Evolutionary conservation across 2,329 filamentous ascomycete genomes (phyloP).

Genomic region (Xylaria sp.): DNA sequence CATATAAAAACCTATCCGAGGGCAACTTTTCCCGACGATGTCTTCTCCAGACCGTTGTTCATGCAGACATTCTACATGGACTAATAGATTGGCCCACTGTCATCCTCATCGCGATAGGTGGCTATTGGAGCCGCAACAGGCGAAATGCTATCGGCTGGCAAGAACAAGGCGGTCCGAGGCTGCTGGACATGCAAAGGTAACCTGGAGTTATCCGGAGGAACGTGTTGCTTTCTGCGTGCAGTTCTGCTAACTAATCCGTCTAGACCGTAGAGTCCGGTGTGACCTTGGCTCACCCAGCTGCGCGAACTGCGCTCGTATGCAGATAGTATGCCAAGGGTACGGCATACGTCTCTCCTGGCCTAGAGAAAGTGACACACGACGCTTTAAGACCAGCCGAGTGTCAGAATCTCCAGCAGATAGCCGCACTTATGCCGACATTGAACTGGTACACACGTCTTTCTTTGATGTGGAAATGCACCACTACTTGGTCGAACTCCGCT

Average conservation of each 20-base stretch:
- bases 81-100: not conserved
- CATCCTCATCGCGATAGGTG: conserved; percentile 20
- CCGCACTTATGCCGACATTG: not conserved
- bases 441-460: conserved; percentile 32
- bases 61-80: not conserved
- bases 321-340: conserved; percentile 30
- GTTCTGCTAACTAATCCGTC: not conserved
- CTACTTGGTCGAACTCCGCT: conserved; percentile 28
- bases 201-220: not conserved
- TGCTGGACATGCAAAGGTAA: conserved; percentile 39
- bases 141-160: conserved; percentile 16
- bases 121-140: conserved; percentile 38
- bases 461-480: conserved; percentile 35
- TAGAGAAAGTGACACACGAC: conserved; percentile 31
- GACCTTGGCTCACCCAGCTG: conserved; percentile 30
- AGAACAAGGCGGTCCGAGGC: conserved; percentile 25
- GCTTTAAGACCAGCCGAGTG: conserved; percentile 12
- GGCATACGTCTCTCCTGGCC: conserved; percentile 36
- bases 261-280: conserved; percentile 33
- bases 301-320: conserved; percentile 29
- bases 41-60: not conserved
- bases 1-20: not conserved
- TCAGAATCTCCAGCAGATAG: not conserved
- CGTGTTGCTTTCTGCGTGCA: not conserved
- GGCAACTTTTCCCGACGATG: conserved; percentile 32